phyloP scores from a whole-genome alignment of 257 asterid genomes.

The Paulownia fortunei region DNA sequence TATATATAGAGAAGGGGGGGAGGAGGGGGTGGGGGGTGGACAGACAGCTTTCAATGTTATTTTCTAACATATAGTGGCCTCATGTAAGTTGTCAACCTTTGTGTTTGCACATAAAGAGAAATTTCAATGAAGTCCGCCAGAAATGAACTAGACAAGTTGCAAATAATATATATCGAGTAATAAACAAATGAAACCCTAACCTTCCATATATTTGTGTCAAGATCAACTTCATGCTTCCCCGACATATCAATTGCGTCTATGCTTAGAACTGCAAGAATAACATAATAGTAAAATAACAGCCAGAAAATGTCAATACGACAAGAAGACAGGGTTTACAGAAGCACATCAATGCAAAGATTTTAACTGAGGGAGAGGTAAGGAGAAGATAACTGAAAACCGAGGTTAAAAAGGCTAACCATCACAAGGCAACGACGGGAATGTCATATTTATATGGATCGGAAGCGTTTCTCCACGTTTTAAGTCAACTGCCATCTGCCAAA shows the following conservation, averaged over 20 bases:
- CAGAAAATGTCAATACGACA: slow-evolving; percentile 8
- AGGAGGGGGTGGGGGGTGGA: neutral
- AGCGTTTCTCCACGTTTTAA: slow-evolving; percentile 93
- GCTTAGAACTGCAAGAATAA: slow-evolving; percentile 71
- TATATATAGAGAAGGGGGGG: neutral
- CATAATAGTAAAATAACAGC: slow-evolving; percentile 15
- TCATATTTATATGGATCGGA: slow-evolving; percentile 95
- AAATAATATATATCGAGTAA: neutral
- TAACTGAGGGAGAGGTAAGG: slow-evolving; percentile 9
- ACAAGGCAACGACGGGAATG: slow-evolving; percentile 97
- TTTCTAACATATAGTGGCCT: neutral
- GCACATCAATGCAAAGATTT: neutral
- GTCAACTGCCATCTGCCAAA: slow-evolving; percentile 92
- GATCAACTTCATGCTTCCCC: slow-evolving; percentile 99
- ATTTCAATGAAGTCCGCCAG: neutral
- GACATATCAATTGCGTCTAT: slow-evolving; percentile 98
- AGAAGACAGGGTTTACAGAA: slow-evolving; percentile 7
- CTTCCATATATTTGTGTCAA: slow-evolving; percentile 99
- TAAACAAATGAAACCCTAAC: slow-evolving; percentile 44
- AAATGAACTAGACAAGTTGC: neutral
- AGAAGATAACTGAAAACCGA: slow-evolving; percentile 17
- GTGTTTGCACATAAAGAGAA: neutral
- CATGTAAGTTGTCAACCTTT: slow-evolving; percentile 12
- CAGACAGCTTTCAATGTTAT: neutral
- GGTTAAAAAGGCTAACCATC: slow-evolving; percentile 69